A percentile compares a stretch with the other conserved stretches of the same genome.
phyloP scores from a whole-genome alignment of 2,329 filamentous ascomycete genomes.

The Penicillium sp. region DNA sequence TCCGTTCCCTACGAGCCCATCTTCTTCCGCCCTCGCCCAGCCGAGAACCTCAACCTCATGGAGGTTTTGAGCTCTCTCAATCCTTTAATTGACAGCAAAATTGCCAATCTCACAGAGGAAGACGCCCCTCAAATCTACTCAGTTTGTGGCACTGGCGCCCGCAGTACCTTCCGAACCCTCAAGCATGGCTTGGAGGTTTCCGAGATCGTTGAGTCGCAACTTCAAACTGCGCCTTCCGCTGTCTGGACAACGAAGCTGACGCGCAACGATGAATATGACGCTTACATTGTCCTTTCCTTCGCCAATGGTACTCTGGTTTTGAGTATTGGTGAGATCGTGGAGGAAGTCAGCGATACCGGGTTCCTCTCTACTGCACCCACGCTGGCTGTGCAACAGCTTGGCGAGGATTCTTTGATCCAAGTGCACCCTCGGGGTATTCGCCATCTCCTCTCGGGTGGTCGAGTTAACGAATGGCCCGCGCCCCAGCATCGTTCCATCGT shows the following conservation, averaged over 20 bases:
- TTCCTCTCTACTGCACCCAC: conserved; percentile 88
- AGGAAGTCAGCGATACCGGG: conserved; percentile 90
- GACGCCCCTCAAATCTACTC: conserved; percentile 97
- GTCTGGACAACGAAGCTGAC: conserved; percentile 95
- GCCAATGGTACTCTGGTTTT: conserved; percentile 86
- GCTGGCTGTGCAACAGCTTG: conserved; percentile 87
- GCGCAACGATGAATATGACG: conserved; percentile 78
- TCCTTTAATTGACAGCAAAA: conserved; percentile 84
- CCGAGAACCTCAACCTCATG: conserved; percentile 79
- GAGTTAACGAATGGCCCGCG: conserved; percentile 88
- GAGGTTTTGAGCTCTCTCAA: conserved; percentile 87
- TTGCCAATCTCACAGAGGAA: conserved; percentile 85
- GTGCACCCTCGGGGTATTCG: conserved; percentile 95
- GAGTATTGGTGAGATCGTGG: conserved; percentile 94
- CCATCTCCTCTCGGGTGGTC: conserved; percentile 73
- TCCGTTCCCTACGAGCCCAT: conserved; percentile 69
- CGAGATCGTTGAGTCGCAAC: conserved; percentile 90
- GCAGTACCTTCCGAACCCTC: conserved; percentile 85
- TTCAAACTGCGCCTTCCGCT: conserved; percentile 81
- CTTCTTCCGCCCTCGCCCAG: conserved; percentile 77
- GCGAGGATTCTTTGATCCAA: conserved; percentile 87
- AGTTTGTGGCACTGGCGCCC: conserved; percentile 80
- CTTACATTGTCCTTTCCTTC: conserved; percentile 94
- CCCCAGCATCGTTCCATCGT: conserved; percentile 95
- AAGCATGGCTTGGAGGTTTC: conserved; percentile 92